Conservation (phyloP, 2,329 filamentous ascomycete genomes). For the Gaeumannomyces sp. region DNA sequence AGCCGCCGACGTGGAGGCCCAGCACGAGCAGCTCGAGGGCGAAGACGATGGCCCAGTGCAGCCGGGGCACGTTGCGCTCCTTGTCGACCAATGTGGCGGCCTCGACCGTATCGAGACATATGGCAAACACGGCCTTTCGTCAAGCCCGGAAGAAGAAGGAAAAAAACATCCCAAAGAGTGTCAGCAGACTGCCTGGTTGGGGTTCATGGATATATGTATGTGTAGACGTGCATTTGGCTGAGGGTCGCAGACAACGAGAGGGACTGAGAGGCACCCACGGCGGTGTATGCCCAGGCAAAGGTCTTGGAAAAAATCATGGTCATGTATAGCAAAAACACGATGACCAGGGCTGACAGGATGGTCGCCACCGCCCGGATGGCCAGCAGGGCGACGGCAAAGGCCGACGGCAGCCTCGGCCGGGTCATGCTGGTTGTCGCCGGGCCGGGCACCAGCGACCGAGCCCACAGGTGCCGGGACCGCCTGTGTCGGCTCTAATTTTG, state of each 20-base stretch:
- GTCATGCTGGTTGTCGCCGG: background rate
- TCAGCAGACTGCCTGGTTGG: background rate
- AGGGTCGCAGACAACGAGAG: too few relatives aligned
- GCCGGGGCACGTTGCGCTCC: constrained; percentile 3
- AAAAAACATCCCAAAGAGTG: background rate
- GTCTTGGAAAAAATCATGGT: constrained; percentile 4
- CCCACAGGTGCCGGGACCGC: background rate
- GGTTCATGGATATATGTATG: background rate
- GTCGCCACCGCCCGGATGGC: background rate
- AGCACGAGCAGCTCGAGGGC: constrained; percentile 5
- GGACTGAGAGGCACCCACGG: background rate
- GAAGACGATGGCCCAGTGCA: constrained; percentile 8
- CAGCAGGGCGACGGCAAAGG: constrained; percentile 3
- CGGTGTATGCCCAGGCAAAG: constrained; percentile 8
- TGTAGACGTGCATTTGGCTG: too few relatives aligned
- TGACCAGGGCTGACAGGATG: constrained; percentile 2
- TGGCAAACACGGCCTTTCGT: constrained; percentile 3
- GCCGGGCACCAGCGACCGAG: background rate
- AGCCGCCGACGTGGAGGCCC: constrained; percentile 7
- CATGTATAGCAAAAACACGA: constrained; percentile 10
- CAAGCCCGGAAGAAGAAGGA: background rate
- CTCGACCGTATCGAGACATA: constrained; percentile 7
- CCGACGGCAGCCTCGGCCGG: constrained; percentile 4
- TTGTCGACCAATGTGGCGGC: constrained; percentile 3
- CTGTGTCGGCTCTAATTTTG: background rate